A percentile compares a stretch with the other conserved stretches of the same genome.
phyloP scores from a whole-genome alignment of 169 alveolate species.

The Cryptosporidium baileyi region DNA sequence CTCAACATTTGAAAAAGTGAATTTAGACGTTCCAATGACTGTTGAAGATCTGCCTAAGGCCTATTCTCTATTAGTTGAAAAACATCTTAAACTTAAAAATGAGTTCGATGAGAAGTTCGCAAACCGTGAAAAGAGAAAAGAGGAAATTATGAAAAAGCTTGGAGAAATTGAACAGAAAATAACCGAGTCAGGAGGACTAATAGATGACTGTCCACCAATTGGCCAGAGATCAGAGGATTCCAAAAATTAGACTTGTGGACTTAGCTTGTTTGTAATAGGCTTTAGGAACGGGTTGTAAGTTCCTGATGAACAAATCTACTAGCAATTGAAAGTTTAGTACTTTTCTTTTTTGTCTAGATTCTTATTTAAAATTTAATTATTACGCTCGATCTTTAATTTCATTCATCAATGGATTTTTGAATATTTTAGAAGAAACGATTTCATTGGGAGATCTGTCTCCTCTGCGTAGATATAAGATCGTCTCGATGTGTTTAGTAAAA shows the following conservation, averaged over 20 bases:
- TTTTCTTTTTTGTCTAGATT: no score
- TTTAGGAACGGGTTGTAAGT: no score
- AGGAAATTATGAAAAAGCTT: slow-evolving; percentile 38
- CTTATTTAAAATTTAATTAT: not conserved
- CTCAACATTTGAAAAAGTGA: slow-evolving; percentile 50
- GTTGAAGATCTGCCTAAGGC: slow-evolving; percentile 46
- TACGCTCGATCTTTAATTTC: not conserved
- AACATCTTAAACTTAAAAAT: slow-evolving; percentile 15
- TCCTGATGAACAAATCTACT: no score
- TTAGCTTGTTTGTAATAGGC: no score
- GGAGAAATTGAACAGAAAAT: slow-evolving; percentile 27
- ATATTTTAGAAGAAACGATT: not conserved
- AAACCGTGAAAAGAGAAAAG: slow-evolving; percentile 65
- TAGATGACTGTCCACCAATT: slow-evolving; percentile 4
- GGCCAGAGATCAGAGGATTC: slow-evolving; percentile 7
- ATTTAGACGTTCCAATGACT: slow-evolving; percentile 61
- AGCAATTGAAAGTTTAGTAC: no score
- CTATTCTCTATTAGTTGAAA: slow-evolving; percentile 13
- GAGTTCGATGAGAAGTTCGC: slow-evolving; percentile 59
- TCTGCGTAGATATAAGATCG: slow-evolving; percentile 60
- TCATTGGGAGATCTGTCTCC: not conserved
- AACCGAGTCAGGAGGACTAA: slow-evolving; percentile 45
- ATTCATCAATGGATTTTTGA: not conserved
- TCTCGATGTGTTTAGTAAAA: slow-evolving; percentile 73
- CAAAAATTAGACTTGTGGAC: not conserved